Conservation (phyloP, 176 grass and related monocot genomes). For the Phragmites australis region DNA sequence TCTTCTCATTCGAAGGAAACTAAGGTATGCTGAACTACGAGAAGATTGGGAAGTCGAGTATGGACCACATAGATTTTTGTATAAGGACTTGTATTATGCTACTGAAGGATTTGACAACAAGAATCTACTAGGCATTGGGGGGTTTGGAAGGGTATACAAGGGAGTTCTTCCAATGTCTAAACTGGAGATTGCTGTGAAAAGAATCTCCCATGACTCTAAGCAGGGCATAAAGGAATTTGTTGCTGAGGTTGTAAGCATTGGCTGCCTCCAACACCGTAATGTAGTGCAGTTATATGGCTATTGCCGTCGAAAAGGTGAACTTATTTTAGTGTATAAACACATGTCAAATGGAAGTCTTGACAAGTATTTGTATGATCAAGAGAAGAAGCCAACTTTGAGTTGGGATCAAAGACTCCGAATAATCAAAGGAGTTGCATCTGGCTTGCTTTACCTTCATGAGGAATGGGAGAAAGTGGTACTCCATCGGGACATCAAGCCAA, state of each 20-base stretch:
- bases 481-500: slow-evolving; percentile 2
- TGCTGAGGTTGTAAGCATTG: neutral
- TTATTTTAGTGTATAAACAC: slow-evolving; percentile 27
- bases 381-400: neutral
- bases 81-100: neutral
- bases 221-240: slow-evolving; percentile 7
- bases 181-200: neutral
- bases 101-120: neutral
- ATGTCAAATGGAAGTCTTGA: slow-evolving; percentile 19
- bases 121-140: neutral
- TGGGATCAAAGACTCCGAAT: slow-evolving; percentile 30
- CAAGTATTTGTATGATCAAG: neutral
- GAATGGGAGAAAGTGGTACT: slow-evolving; percentile 44
- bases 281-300: neutral
- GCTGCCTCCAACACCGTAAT: slow-evolving; percentile 20
- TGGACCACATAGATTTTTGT: neutral
- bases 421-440: slow-evolving; percentile 34
- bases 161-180: neutral
- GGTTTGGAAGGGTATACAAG: neutral
- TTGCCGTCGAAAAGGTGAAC: slow-evolving; percentile 1
- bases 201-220: neutral
- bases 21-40: neutral
- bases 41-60: slow-evolving; percentile 9
- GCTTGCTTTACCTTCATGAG: slow-evolving; percentile 47
- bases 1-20: neutral